Conservation (phyloP, 176 grass and related monocot genomes). For the Ananas comosus region DNA sequence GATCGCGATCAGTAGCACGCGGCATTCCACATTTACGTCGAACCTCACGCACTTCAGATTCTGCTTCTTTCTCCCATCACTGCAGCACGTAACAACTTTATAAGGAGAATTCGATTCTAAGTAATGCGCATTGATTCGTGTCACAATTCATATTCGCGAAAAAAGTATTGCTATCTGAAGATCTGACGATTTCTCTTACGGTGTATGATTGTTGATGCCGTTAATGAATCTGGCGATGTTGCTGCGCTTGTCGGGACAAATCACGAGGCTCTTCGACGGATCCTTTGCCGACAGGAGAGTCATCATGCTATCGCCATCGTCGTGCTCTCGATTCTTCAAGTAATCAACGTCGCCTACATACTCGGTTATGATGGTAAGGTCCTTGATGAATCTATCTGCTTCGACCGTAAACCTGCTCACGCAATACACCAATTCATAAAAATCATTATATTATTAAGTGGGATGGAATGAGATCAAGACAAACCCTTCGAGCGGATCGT, state of each 20-base stretch:
- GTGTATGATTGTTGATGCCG: conserved; percentile 88
- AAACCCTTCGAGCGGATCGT: conserved; percentile 66
- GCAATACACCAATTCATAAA: not conserved
- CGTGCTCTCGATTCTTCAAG: conserved; percentile 53
- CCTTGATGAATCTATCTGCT: conserved; percentile 65
- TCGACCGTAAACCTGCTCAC: conserved; percentile 64
- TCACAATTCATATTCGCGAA: not conserved
- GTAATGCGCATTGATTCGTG: not conserved
- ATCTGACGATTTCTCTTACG: conserved; percentile 10
- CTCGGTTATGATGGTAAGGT: conserved; percentile 92
- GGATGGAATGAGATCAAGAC: not conserved
- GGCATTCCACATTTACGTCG: conserved; percentile 55
- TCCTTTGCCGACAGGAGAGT: conserved; percentile 57
- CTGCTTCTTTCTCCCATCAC: conserved; percentile 96
- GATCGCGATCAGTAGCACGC: conserved; percentile 64
- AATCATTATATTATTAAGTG: not conserved
- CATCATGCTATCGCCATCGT: conserved; percentile 98
- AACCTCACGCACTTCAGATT: conserved; percentile 89
- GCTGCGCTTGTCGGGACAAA: conserved; percentile 76
- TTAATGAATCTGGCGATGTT: conserved; percentile 97
- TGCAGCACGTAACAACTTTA: conserved; percentile 12
- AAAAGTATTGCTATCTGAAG: not conserved
- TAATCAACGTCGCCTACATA: conserved; percentile 90
- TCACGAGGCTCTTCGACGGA: conserved; percentile 57
- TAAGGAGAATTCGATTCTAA: not conserved